phyloP scores from a whole-genome alignment of 2,329 filamentous ascomycete genomes.

The Waltergamsia citrina region DNA sequence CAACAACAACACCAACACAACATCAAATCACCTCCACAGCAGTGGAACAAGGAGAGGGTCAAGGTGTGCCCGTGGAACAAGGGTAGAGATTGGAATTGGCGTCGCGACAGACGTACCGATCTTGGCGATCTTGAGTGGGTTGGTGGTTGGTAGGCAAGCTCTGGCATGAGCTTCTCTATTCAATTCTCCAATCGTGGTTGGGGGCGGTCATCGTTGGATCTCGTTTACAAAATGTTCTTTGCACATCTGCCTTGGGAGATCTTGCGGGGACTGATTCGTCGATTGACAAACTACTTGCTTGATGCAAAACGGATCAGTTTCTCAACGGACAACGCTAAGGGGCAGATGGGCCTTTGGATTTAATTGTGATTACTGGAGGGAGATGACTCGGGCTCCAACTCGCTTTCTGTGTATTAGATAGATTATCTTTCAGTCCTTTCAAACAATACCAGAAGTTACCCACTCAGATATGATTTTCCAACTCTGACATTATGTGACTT shows the following conservation, averaged over 20 bases:
- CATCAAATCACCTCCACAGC: conserved; percentile 19
- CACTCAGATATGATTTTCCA: conserved; percentile 33
- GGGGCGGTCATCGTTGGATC: conserved; percentile 17
- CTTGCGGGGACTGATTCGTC: no score
- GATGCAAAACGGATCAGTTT: no score
- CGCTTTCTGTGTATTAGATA: conserved; percentile 59
- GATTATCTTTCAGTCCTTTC: conserved; percentile 24
- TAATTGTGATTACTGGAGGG: conserved; percentile 8
- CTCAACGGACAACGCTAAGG: not conserved
- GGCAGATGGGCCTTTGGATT: not conserved
- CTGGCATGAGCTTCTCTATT: conserved; percentile 22
- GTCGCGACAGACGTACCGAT: conserved; percentile 53
- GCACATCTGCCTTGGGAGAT: no score
- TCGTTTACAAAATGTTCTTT: no score
- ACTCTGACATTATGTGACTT: conserved; percentile 1
- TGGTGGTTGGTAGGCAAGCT: conserved; percentile 67
- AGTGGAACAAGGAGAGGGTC: conserved; percentile 32
- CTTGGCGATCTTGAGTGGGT: conserved; percentile 87
- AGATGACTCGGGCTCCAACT: conserved; percentile 36
- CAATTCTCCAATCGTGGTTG: conserved; percentile 51
- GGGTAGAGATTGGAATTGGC: conserved; percentile 52
- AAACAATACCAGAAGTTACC: conserved; percentile 59
- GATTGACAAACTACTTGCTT: no score
- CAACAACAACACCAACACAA: conserved; percentile 9
- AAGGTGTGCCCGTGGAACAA: conserved; percentile 48